These are phyloP conservation scores for Mortierella sp. DNA, from an alignment of 371 early-diverging fungal genomes.

Conservation along the genomic window DNA sequence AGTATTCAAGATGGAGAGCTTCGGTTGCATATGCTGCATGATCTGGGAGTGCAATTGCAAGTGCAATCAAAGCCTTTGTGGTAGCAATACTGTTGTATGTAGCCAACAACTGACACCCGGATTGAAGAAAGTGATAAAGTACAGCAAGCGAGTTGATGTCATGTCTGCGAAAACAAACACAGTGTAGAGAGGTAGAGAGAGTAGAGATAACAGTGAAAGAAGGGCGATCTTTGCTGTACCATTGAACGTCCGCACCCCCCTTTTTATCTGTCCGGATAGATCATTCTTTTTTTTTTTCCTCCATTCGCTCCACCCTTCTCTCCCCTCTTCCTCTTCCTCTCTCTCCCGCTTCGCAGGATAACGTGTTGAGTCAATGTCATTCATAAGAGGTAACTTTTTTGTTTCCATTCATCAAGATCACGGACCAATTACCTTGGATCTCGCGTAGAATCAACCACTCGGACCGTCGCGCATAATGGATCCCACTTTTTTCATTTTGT, in stretches of 20 bases:
- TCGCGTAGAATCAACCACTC: background rate
- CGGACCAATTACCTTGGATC: background rate
- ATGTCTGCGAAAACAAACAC: too few species aligned
- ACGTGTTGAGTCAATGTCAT: too few species aligned
- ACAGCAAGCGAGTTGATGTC: too few species aligned
- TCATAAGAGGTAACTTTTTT: constrained; percentile 39
- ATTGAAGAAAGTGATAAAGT: too few species aligned
- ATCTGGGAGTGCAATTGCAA: too few species aligned
- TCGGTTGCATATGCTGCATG: too few species aligned
- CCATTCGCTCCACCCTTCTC: background rate
- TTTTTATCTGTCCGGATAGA: background rate
- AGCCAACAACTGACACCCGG: too few species aligned
- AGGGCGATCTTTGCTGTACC: too few species aligned
- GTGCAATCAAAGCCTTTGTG: too few species aligned
- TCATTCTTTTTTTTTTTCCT: background rate
- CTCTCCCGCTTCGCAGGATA: background rate
- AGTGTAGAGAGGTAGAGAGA: background rate
- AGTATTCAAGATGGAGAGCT: too few species aligned
- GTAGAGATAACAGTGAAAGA: background rate
- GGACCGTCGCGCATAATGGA: background rate
- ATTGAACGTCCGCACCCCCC: background rate
- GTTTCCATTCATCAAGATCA: background rate
- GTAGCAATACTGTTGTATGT: too few species aligned
- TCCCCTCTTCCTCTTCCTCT: background rate
- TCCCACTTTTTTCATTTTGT: background rate